Percentiles rank a stretch among this genome's conserved stretches.
phyloP scores from a whole-genome alignment of 1,139 yeast genomes.

The Debaryomyces robertsiae region DNA sequence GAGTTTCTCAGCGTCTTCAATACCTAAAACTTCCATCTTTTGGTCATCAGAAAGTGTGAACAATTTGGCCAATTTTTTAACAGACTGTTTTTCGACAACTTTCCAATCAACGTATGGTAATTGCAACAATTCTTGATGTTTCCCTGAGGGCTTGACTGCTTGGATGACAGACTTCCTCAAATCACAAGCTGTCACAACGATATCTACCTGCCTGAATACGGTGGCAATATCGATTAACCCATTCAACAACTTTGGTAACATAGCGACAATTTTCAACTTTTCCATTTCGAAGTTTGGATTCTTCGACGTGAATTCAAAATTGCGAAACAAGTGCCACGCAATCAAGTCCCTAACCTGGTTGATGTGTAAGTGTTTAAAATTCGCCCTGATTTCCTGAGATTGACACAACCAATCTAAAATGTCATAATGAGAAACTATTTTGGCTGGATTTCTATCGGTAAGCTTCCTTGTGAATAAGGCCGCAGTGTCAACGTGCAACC shows the following conservation, averaged over 20 bases:
- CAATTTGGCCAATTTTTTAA: constrained; percentile 68
- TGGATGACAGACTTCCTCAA: constrained; percentile 75
- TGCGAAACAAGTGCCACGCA: constrained; percentile 59
- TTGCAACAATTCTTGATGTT: constrained; percentile 70
- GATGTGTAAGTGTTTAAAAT: constrained; percentile 41
- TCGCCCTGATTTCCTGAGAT: constrained; percentile 61
- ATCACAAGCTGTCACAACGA: constrained; percentile 62
- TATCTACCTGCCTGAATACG: constrained; percentile 71
- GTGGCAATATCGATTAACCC: constrained; percentile 83
- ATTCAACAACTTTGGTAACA: constrained; percentile 64
- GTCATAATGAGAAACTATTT: constrained; percentile 60
- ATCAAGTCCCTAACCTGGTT: constrained; percentile 55
- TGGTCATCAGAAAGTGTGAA: constrained; percentile 58
- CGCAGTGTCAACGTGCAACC: constrained; percentile 83
- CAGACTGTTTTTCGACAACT: constrained; percentile 44
- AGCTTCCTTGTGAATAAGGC: constrained; percentile 63
- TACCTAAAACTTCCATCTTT: constrained; percentile 59
- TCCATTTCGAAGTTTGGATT: constrained; percentile 35
- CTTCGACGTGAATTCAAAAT: constrained; percentile 26
- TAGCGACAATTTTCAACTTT: constrained; percentile 59
- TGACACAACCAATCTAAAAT: constrained; percentile 64
- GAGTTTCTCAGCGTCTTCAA: constrained; percentile 47
- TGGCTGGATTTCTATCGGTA: constrained; percentile 77
- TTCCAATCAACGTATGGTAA: constrained; percentile 68
- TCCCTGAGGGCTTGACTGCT: constrained; percentile 65